Conservation (phyloP, 495 filamentous ascomycete species). For the Evansstolkia leycettana region DNA sequence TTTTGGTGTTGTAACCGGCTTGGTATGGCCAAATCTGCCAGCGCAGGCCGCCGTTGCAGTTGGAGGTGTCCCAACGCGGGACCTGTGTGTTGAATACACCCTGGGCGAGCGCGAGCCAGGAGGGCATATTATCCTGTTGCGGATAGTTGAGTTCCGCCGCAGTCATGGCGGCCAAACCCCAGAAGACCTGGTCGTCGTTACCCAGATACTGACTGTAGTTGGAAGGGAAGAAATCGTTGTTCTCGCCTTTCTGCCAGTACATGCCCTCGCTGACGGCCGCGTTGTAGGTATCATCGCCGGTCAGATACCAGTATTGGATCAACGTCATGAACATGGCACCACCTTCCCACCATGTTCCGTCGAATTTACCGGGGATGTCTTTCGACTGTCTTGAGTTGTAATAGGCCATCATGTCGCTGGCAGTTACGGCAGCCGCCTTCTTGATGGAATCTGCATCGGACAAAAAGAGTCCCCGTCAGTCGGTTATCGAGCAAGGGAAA, state of each 20-base stretch:
- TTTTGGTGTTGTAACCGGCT: constrained; percentile 71
- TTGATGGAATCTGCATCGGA: constrained; percentile 49
- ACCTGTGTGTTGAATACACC: constrained; percentile 55
- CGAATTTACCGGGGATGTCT: constrained; percentile 44
- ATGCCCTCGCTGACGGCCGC: constrained; percentile 38
- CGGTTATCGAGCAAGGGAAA: not conserved
- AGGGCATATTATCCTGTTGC: constrained; percentile 39
- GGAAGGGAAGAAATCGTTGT: constrained; percentile 46
- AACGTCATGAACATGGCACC: constrained; percentile 58
- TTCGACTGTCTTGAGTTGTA: constrained; percentile 57
- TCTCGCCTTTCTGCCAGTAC: constrained; percentile 44
- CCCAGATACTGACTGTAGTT: constrained; percentile 41
- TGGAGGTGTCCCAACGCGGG: constrained; percentile 51
- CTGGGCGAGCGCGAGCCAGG: constrained; percentile 50
- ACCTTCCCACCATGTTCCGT: constrained; percentile 67
- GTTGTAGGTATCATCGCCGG: constrained; percentile 51
- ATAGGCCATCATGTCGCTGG: constrained; percentile 55
- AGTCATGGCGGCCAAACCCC: constrained; percentile 61
- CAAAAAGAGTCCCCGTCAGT: not conserved
- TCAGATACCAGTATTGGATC: constrained; percentile 59
- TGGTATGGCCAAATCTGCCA: constrained; percentile 84
- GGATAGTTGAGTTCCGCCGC: constrained; percentile 67
- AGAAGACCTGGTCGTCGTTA: constrained; percentile 74
- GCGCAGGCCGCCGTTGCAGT: constrained; percentile 64
- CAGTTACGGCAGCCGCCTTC: constrained; percentile 42